Evolutionary conservation across 805 yeast genomes (phyloP).

Genomic region (Metschnikowia anglica): DNA sequence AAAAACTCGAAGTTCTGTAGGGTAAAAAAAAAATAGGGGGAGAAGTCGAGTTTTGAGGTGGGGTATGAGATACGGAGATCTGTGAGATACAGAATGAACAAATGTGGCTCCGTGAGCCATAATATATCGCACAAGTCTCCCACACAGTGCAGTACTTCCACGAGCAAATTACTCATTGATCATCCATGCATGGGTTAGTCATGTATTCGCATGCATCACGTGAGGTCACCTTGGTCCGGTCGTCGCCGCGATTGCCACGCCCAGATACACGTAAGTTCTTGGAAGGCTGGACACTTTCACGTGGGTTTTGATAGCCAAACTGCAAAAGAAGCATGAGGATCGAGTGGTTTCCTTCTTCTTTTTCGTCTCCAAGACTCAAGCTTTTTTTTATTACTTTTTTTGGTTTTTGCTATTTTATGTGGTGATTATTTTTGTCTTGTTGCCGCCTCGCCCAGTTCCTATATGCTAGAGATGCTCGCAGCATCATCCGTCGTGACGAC

Average conservation of each 20-base stretch:
- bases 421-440: not conserved
- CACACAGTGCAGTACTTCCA: not conserved
- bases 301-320: too few species aligned
- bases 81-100: not conserved
- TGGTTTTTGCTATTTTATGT: constrained; percentile 1
- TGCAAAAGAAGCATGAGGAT: too few species aligned
- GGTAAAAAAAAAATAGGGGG: not conserved
- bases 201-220: constrained; percentile 8
- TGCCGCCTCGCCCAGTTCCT: not conserved
- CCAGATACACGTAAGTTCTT: not conserved
- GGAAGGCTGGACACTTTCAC: too few species aligned
- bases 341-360: too few species aligned
- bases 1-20: not conserved
- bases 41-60: not conserved
- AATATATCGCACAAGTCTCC: constrained; percentile 6
- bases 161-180: constrained; percentile 9
- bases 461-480: not conserved
- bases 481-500: not conserved
- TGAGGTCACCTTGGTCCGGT: constrained; percentile 4
- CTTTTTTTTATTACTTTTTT: not conserved
- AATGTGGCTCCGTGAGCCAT: constrained; percentile 11
- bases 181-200: constrained; percentile 9
- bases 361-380: not conserved
- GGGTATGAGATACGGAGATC: constrained; percentile 1
- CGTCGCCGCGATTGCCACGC: constrained; percentile 3